Percentiles rank a stretch among this genome's conserved stretches.
Conservation (phyloP, 2,329 filamentous ascomycete species). For the Tolypocladium tundrense region DNA sequence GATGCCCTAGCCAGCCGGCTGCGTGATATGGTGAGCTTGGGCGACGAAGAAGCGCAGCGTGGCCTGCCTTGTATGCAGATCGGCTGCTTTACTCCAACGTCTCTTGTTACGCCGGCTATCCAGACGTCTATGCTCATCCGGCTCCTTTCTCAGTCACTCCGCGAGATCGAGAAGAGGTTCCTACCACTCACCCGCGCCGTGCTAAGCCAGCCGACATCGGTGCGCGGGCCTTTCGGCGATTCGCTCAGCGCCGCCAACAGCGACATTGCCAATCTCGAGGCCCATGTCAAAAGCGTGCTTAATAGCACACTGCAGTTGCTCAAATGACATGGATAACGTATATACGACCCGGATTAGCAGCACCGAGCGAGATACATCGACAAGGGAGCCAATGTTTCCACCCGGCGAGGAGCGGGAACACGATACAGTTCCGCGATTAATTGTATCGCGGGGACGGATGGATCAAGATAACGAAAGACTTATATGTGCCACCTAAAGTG, state of each 20-base stretch:
- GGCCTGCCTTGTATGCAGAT: conserved; percentile 1
- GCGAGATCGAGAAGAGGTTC: conserved; percentile 3
- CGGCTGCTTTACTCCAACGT: background rate
- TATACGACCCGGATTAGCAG: too few relatives aligned
- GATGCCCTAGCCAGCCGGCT: background rate
- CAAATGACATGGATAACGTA: background rate
- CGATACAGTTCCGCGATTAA: too few relatives aligned
- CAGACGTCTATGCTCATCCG: conserved; percentile 1
- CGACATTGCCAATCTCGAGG: conserved; percentile 1
- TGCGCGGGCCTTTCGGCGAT: background rate
- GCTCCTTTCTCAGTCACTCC: conserved; percentile 2
- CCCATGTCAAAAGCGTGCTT: conserved; percentile 1
- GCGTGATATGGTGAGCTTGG: background rate
- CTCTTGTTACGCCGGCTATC: conserved; percentile 1
- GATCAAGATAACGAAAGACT: too few relatives aligned
- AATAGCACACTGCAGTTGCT: conserved; percentile 1
- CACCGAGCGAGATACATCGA: too few relatives aligned
- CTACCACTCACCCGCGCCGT: background rate
- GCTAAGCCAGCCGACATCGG: background rate
- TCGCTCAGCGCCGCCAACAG: background rate
- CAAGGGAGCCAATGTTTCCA: too few relatives aligned
- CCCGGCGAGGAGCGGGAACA: too few relatives aligned
- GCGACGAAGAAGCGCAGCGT: background rate
- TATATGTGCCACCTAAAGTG: too few relatives aligned
- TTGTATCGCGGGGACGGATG: too few relatives aligned